phyloP scores from a whole-genome alignment of 2,329 filamentous ascomycete species.

The Aureobasidium sp. region DNA sequence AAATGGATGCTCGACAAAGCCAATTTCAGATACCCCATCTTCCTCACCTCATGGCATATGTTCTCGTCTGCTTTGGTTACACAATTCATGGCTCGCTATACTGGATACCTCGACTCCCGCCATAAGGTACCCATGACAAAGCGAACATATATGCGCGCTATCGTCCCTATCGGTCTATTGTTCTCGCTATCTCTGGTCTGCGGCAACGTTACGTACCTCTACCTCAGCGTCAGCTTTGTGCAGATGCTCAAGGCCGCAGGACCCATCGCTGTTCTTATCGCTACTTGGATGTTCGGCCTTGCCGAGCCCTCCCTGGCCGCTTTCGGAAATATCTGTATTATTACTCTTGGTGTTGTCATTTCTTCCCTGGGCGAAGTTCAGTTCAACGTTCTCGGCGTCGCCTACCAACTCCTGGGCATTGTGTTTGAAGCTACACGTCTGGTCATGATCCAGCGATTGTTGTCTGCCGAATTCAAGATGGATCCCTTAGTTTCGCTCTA shows the following conservation, averaged over 20 bases:
- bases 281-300: slow-evolving; percentile 17
- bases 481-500: slow-evolving; percentile 19
- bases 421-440: slow-evolving; percentile 17
- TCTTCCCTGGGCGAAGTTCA: slow-evolving; percentile 18
- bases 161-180: slow-evolving; percentile 20
- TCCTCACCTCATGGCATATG: slow-evolving; percentile 21
- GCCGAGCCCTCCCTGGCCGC: slow-evolving; percentile 15
- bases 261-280: slow-evolving; percentile 17
- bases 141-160: slow-evolving; percentile 19
- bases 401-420: slow-evolving; percentile 16
- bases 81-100: slow-evolving; percentile 19
- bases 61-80: slow-evolving; percentile 20
- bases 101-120: slow-evolving; percentile 18
- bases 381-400: slow-evolving; percentile 17
- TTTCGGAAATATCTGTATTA: slow-evolving; percentile 18
- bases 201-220: slow-evolving; percentile 20
- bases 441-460: slow-evolving; percentile 17
- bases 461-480: slow-evolving; percentile 19
- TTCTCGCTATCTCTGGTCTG: slow-evolving; percentile 19
- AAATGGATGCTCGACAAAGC: slow-evolving; percentile 76
- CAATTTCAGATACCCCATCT: slow-evolving; percentile 46
- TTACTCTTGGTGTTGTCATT: slow-evolving; percentile 18
- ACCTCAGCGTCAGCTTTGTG: slow-evolving; percentile 21
- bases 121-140: slow-evolving; percentile 20
- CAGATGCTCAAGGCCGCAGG: slow-evolving; percentile 22